phyloP scores from a whole-genome alignment of 176 grass and related monocot species.

The Carex parvula region DNA sequence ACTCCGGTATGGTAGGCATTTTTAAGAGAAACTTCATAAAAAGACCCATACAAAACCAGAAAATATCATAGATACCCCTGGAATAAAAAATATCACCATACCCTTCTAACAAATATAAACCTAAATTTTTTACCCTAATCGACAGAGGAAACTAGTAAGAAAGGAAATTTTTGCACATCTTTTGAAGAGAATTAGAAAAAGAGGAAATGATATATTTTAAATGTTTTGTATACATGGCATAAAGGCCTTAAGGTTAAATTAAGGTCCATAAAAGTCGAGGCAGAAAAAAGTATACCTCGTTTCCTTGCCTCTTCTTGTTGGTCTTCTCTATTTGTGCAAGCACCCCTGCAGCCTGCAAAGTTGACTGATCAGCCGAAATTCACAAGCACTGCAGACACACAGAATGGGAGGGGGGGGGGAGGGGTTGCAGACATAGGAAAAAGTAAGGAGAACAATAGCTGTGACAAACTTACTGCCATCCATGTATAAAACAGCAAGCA shows the following conservation, averaged over 20 bases:
- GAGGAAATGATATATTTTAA: neutral
- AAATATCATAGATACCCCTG: neutral
- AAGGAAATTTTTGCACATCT: neutral
- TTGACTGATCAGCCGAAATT: neutral
- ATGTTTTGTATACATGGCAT: neutral
- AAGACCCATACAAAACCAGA: neutral
- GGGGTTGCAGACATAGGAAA: neutral
- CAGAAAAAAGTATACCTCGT: conserved; percentile 49
- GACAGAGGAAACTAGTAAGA: neutral
- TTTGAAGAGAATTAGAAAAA: neutral
- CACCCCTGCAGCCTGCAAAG: conserved; percentile 82
- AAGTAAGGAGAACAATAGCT: neutral
- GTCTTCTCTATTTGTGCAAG: conserved; percentile 90
- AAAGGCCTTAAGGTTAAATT: neutral
- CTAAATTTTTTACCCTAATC: neutral
- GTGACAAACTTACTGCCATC: neutral
- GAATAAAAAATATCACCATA: neutral
- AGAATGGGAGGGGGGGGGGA: neutral
- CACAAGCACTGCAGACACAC: neutral
- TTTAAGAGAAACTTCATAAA: neutral
- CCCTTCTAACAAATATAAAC: neutral
- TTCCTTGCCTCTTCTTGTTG: conserved; percentile 80
- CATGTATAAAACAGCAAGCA: neutral
- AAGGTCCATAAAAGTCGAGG: neutral
- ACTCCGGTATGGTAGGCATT: neutral